phyloP scores from a whole-genome alignment of 2,329 filamentous ascomycete species.

The Trichoderma polysporum region DNA sequence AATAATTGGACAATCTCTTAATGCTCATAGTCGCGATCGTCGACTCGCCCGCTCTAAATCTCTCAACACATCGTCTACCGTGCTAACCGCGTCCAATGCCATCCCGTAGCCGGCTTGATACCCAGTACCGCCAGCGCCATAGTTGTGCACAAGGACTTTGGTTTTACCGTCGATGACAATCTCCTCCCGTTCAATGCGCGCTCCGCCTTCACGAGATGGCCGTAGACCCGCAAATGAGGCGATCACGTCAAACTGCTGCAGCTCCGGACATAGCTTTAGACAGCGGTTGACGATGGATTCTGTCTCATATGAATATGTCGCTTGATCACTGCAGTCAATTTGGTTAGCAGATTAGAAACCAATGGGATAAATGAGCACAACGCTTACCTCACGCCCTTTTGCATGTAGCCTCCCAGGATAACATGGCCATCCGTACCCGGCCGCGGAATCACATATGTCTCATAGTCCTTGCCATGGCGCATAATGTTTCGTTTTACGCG shows the following conservation, averaged over 20 bases:
- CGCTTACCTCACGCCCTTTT: slow-evolving; percentile 35
- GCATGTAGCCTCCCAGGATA: slow-evolving; percentile 40
- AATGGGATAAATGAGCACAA: neutral
- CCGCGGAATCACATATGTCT: slow-evolving; percentile 43
- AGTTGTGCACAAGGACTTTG: slow-evolving; percentile 40
- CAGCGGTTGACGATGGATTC: slow-evolving; percentile 40
- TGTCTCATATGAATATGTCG: slow-evolving; percentile 39
- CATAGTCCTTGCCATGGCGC: slow-evolving; percentile 40
- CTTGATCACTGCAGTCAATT: slow-evolving; percentile 29
- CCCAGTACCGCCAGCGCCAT: slow-evolving; percentile 47
- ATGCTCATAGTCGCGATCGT: slow-evolving; percentile 12
- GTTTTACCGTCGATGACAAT: slow-evolving; percentile 28
- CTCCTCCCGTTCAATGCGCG: slow-evolving; percentile 44
- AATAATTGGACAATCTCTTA: neutral
- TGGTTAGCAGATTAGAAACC: neutral
- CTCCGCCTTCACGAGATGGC: slow-evolving; percentile 42
- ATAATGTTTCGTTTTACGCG: slow-evolving; percentile 38
- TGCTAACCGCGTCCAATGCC: slow-evolving; percentile 38
- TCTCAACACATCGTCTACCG: slow-evolving; percentile 31
- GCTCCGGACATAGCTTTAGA: slow-evolving; percentile 32
- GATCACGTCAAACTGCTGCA: slow-evolving; percentile 35
- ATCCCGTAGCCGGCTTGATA: slow-evolving; percentile 46
- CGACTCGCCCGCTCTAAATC: slow-evolving; percentile 7
- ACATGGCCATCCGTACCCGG: slow-evolving; percentile 37
- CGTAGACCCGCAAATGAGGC: slow-evolving; percentile 35